phyloP scores from a whole-genome alignment of 2,329 filamentous ascomycete genomes.

The Penicillium sp. region DNA sequence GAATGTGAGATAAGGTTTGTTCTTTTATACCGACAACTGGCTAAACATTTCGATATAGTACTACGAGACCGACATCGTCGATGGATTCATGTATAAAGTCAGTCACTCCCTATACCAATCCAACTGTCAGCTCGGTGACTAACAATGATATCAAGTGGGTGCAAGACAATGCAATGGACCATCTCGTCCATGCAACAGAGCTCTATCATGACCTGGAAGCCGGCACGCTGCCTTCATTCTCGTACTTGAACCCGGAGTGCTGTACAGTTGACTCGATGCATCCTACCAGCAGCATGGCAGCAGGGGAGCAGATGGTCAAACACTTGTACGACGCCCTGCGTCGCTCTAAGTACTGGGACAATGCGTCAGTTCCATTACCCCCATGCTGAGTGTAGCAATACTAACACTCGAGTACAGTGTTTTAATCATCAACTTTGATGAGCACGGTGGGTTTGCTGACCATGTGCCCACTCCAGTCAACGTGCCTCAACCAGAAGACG shows the following conservation, averaged over 20 bases:
- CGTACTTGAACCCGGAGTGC: slow-evolving; percentile 49
- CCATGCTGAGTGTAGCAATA: neutral
- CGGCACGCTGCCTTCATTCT: slow-evolving; percentile 68
- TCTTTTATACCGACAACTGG: neutral
- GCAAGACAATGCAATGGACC: slow-evolving; percentile 39
- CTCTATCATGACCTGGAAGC: slow-evolving; percentile 52
- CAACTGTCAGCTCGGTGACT: neutral
- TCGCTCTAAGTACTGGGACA: slow-evolving; percentile 42
- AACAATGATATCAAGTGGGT: slow-evolving; percentile 30
- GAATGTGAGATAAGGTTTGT: slow-evolving; percentile 25
- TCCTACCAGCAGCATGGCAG: slow-evolving; percentile 40
- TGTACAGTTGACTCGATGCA: slow-evolving; percentile 42
- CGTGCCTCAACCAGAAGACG: slow-evolving; percentile 37
- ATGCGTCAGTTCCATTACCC: slow-evolving; percentile 22
- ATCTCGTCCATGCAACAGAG: slow-evolving; percentile 31
- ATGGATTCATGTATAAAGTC: slow-evolving; percentile 39
- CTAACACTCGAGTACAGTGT: slow-evolving; percentile 22
- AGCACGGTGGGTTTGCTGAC: slow-evolving; percentile 45
- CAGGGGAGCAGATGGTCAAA: slow-evolving; percentile 43
- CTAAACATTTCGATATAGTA: slow-evolving; percentile 26
- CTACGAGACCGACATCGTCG: slow-evolving; percentile 41
- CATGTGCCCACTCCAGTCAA: slow-evolving; percentile 42
- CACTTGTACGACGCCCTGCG: slow-evolving; percentile 46
- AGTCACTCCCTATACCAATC: neutral
- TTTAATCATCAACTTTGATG: slow-evolving; percentile 44